These are phyloP conservation scores for Pythium phragmiticola DNA, from an alignment of 352 stramenopile genomes.

Conservation along the genomic window DNA sequence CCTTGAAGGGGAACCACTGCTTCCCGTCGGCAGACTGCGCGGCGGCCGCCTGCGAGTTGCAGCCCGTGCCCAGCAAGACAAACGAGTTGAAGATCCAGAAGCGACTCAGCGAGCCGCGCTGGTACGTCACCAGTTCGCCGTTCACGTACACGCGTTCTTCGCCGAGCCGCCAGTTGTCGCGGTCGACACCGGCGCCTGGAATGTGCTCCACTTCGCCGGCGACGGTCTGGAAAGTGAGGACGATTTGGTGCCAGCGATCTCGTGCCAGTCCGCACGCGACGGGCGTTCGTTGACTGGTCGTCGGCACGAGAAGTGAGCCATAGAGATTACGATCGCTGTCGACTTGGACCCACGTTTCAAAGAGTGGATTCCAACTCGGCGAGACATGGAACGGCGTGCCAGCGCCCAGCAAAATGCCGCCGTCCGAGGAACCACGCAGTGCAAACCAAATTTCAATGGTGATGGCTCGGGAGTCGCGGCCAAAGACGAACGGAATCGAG, in stretches of 20 bases:
- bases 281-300: background rate
- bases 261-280: constrained; percentile 28
- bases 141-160: constrained; percentile 42
- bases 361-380: constrained; percentile 27
- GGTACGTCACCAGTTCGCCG: constrained; percentile 20
- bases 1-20: constrained; percentile 23
- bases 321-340: constrained; percentile 15
- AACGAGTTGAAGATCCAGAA: constrained; percentile 30
- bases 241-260: constrained; percentile 46
- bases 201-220: background rate
- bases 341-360: constrained; percentile 24
- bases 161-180: constrained; percentile 16
- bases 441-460: constrained; percentile 29
- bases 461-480: constrained; percentile 21
- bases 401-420: constrained; percentile 22
- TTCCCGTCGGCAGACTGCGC: constrained; percentile 15
- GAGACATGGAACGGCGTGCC: constrained; percentile 29
- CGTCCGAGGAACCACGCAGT: constrained; percentile 1
- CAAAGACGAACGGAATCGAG: constrained; percentile 29
- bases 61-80: constrained; percentile 24
- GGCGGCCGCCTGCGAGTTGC: constrained; percentile 8
- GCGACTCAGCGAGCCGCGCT: constrained; percentile 21
- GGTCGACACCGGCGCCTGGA: background rate
- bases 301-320: constrained; percentile 14
- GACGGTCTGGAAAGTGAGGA: constrained; percentile 35